Conservation (phyloP, 108 stramenopile genomes). For the Poteriospumella lacustris region DNA sequence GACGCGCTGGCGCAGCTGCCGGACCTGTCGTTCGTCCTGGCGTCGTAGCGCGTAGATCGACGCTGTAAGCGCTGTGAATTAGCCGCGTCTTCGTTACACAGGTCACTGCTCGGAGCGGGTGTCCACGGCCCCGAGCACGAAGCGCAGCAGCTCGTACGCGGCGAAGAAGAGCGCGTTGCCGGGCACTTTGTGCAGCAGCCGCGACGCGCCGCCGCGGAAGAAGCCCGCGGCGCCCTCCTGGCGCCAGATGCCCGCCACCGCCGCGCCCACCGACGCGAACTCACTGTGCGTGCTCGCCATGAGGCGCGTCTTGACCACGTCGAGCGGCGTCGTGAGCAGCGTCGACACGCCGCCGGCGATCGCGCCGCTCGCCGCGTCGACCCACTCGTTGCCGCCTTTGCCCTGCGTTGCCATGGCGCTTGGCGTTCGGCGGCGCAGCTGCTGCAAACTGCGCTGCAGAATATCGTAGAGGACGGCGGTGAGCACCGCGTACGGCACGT, state of each 20-base stretch:
- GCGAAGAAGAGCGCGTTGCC: slow-evolving; percentile 89
- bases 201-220: slow-evolving; percentile 73
- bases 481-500: slow-evolving; percentile 89
- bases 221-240: slow-evolving; percentile 66
- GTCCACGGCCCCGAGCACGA: slow-evolving; percentile 51
- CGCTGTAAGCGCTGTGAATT: no score
- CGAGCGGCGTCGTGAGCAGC: slow-evolving; percentile 81
- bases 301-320: slow-evolving; percentile 84
- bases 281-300: slow-evolving; percentile 61
- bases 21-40: no score
- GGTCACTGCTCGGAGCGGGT: neutral
- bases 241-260: slow-evolving; percentile 44
- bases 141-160: slow-evolving; percentile 82
- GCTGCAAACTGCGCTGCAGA: slow-evolving; percentile 52
- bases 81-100: no score
- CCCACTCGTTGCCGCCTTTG: neutral
- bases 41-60: no score
- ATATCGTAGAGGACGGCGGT: slow-evolving; percentile 81
- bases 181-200: slow-evolving; percentile 86
- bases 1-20: no score
- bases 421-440: neutral
- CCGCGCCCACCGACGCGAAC: slow-evolving; percentile 37
- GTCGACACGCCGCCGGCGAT: slow-evolving; percentile 78
- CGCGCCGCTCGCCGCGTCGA: slow-evolving; percentile 74
- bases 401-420: neutral